A percentile compares a stretch with the other conserved stretches of the same genome.
Conservation (phyloP, 129 eudicot genomes). For the Mikania micrantha region DNA sequence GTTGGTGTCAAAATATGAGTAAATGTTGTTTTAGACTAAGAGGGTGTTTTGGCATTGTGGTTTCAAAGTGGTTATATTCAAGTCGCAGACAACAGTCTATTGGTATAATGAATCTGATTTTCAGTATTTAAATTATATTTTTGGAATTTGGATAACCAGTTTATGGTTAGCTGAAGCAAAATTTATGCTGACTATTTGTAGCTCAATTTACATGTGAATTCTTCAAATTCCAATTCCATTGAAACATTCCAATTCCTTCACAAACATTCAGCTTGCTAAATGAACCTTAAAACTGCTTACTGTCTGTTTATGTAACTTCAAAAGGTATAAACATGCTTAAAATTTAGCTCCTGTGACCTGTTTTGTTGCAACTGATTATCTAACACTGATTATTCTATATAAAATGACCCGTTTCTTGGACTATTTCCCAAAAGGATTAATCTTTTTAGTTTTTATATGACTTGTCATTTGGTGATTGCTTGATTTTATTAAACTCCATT, state of each 20-base stretch:
- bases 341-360: neutral
- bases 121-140: neutral
- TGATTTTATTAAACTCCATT: neutral
- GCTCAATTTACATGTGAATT: neutral
- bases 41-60: neutral
- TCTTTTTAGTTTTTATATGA: neutral
- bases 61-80: neutral
- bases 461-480: neutral
- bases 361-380: neutral
- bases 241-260: too few species aligned
- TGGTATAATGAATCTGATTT: neutral
- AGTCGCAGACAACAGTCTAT: neutral
- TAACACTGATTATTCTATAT: neutral
- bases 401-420: neutral
- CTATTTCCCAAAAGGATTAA: neutral
- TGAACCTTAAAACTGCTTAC: neutral
- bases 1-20: neutral
- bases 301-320: neutral
- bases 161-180: neutral
- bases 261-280: too few species aligned
- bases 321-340: neutral
- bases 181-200: neutral
- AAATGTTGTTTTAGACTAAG: neutral
- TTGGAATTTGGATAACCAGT: neutral
- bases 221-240: neutral